A percentile compares a stretch with the other conserved stretches of the same genome.
Evolutionary conservation across 148 eudicot genomes (phyloP).

Genomic region (Vaccinium corymbosum): DNA sequence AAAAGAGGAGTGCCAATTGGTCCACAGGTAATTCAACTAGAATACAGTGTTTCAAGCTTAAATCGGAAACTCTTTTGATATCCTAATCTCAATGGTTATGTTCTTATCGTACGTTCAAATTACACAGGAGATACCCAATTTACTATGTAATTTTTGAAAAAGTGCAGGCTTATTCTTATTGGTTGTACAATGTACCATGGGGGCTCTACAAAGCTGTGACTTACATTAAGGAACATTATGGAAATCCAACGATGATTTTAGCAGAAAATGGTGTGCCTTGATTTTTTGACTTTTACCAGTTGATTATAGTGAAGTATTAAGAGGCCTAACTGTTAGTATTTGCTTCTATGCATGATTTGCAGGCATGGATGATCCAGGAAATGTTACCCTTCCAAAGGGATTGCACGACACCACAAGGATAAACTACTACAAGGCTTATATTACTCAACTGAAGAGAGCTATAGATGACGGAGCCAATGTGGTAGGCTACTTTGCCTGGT

Average conservation of each 20-base stretch:
- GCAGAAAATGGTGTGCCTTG: constrained; percentile 69
- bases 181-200: constrained; percentile 92
- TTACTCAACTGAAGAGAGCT: constrained; percentile 53
- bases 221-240: constrained; percentile 75
- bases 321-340: not conserved
- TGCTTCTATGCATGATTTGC: constrained; percentile 13
- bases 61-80: not conserved
- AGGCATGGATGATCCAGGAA: constrained; percentile 96
- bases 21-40: constrained; percentile 45
- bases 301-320: not conserved
- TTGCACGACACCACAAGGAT: constrained; percentile 63
- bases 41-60: not conserved
- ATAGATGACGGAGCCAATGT: constrained; percentile 83
- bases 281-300: not conserved
- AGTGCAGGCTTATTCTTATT: constrained; percentile 67
- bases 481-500: constrained; percentile 90
- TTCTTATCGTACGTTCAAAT: not conserved
- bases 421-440: constrained; percentile 64
- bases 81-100: not conserved
- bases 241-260: constrained; percentile 71
- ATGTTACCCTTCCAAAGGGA: constrained; percentile 52
- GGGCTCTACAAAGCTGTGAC: constrained; percentile 80
- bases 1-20: constrained; percentile 82
- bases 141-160: not conserved
- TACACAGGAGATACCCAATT: not conserved